Base-by-base conservation (phyloP, 345 rosid species). In the Ceriops decandra region DNA sequence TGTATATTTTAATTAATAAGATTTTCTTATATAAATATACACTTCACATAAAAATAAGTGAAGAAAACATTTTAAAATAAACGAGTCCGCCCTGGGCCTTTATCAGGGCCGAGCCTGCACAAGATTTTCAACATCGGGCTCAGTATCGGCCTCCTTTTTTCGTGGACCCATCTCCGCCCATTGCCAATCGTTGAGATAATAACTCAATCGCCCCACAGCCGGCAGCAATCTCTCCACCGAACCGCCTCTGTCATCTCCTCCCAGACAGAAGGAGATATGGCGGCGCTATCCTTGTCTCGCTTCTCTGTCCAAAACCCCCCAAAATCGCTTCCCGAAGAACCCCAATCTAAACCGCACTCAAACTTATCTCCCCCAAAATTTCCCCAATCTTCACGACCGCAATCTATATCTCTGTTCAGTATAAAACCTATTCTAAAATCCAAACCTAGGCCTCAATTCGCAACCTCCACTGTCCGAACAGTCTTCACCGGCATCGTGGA, bases 401-500 rank as follows among this genome's bases (percentile, higher is more conserved):
- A 38, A n/a, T 13, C 30, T 16, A 3, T 33, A 7, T 32, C 62
- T 15, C 62, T 27, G 38, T 27, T 28, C 58, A 30, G 26, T 5
- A 1, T 27, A 3, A 68, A 68, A 63, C 20, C 68, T n/a, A 32
- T 28, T 31, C 33, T 30, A 11, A 24, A 10, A n/a, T 30, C 31
- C 20, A 36, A 28, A 65, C 64, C 53, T 11, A 52, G 53, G 27
- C 32, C 71, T 31, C 61, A 26, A 26, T 33, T 35, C 32, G 32
- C 11, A 24, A 33, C 20, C 2, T n/a, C 52, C 62, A 63, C 63
- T 0, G 70, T 85, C 63, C 84, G 81, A 53, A 85, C 73, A 21
- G 92, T 93, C 19, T 91, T 93, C 78, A 93, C 95, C 0, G 97
- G 96, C 19, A 90, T 90, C 64, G 92, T 93, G 28, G 97, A 93